phyloP scores from a whole-genome alignment of 2,329 filamentous ascomycete genomes.

The Botryosphaeria agaves region DNA sequence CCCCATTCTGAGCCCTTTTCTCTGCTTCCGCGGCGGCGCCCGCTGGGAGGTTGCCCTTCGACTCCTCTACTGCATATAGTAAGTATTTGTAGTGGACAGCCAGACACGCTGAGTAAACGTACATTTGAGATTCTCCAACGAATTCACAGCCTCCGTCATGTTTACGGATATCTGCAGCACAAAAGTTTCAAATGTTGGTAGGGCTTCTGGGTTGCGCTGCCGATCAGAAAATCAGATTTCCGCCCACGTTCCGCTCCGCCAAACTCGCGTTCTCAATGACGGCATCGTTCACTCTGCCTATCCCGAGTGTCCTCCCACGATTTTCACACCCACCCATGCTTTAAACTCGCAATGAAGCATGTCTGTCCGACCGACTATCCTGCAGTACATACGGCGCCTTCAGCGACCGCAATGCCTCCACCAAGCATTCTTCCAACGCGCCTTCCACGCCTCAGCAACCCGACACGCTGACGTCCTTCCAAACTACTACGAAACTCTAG shows the following conservation, averaged over 20 bases:
- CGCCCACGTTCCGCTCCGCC: too few species aligned
- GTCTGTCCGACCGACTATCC: slow-evolving; percentile 26
- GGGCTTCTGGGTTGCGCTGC: too few species aligned
- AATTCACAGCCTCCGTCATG: slow-evolving; percentile 22
- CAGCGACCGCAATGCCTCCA: slow-evolving; percentile 1
- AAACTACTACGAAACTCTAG: slow-evolving; percentile 72
- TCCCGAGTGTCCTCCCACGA: too few species aligned
- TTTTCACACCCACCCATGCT: too few species aligned
- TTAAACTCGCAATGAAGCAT: slow-evolving; percentile 43
- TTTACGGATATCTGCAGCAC: too few species aligned
- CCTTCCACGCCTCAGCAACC: slow-evolving; percentile 28
- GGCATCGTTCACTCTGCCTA: too few species aligned
- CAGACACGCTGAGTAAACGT: slow-evolving; percentile 1
- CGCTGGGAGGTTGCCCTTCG: slow-evolving; percentile 4
- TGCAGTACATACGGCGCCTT: slow-evolving; percentile 2
- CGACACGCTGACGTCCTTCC: slow-evolving; percentile 19
- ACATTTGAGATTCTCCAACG: slow-evolving; percentile 20
- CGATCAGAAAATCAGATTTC: too few species aligned
- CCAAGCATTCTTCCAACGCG: slow-evolving; percentile 2
- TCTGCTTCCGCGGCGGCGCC: slow-evolving; percentile 3
- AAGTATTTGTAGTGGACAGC: not conserved
- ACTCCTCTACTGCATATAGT: slow-evolving; percentile 3
- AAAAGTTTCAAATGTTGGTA: too few species aligned
- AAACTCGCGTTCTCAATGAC: too few species aligned
- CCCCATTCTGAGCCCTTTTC: slow-evolving; percentile 20